Conservation (phyloP, 1,284 basidiomycete genomes). For the Vanrija pseudolonga region DNA sequence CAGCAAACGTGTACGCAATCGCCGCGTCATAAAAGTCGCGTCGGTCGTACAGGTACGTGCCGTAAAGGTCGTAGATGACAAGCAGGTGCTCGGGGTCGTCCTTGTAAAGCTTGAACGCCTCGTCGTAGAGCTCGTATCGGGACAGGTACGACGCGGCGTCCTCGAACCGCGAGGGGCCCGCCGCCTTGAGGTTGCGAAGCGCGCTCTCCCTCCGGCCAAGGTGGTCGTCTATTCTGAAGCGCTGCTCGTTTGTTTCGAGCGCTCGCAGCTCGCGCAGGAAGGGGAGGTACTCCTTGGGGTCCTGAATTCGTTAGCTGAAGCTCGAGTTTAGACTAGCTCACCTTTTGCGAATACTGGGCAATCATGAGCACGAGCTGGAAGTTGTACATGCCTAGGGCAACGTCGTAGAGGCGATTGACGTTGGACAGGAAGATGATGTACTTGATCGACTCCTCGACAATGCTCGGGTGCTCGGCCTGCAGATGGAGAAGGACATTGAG, state of each 20-base stretch:
- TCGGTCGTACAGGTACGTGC: slow-evolving; percentile 81
- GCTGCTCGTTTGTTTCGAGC: slow-evolving; percentile 75
- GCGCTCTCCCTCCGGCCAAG: slow-evolving; percentile 74
- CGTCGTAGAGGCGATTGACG: slow-evolving; percentile 85
- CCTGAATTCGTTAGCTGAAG: slow-evolving; percentile 53
- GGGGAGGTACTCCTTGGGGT: slow-evolving; percentile 95
- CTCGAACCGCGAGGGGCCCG: slow-evolving; percentile 60
- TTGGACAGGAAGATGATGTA: slow-evolving; percentile 98
- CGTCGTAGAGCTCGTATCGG: slow-evolving; percentile 69
- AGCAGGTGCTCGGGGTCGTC: slow-evolving; percentile 59
- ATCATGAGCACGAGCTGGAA: slow-evolving; percentile 93
- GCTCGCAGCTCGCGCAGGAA: slow-evolving; percentile 86
- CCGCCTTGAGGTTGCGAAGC: slow-evolving; percentile 66
- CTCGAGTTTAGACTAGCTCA: slow-evolving; percentile 35
- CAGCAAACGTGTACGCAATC: slow-evolving; percentile 68
- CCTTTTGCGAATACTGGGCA: slow-evolving; percentile 95
- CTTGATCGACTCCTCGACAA: slow-evolving; percentile 93
- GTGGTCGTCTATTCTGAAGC: slow-evolving; percentile 90
- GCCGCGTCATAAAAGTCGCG: slow-evolving; percentile 81
- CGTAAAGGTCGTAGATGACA: slow-evolving; percentile 74
- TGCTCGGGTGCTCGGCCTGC: slow-evolving; percentile 66
- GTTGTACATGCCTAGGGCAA: slow-evolving; percentile 98
- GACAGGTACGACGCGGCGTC: slow-evolving; percentile 78
- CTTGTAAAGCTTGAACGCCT: slow-evolving; percentile 70
- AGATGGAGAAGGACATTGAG: slow-evolving; percentile 72